phyloP scores from a whole-genome alignment of 176 grass and related monocot genomes.

The Coix lacrymajobi region DNA sequence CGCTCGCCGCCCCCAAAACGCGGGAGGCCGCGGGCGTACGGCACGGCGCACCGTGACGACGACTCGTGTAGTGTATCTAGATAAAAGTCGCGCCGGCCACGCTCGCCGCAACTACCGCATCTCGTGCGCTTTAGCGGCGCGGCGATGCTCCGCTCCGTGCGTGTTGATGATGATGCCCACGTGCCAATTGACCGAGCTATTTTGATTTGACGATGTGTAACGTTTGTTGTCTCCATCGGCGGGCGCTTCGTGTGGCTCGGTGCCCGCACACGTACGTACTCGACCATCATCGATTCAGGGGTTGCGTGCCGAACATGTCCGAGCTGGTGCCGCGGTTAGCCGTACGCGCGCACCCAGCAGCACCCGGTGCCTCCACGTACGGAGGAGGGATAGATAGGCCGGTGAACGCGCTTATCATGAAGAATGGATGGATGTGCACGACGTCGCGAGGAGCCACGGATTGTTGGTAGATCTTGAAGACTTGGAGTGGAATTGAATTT shows the following conservation, averaged over 20 bases:
- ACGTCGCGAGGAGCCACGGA: background rate
- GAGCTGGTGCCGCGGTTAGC: background rate
- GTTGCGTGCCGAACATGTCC: background rate
- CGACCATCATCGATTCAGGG: background rate
- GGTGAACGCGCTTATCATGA: background rate
- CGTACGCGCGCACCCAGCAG: background rate
- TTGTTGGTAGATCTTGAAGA: background rate
- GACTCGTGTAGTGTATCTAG: background rate
- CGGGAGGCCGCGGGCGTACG: background rate
- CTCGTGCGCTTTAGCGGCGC: background rate
- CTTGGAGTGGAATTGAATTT: background rate
- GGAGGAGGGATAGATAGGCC: background rate
- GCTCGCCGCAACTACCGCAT: background rate
- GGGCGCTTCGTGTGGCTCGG: background rate
- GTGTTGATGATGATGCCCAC: background rate
- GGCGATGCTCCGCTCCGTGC: background rate
- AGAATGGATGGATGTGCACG: background rate
- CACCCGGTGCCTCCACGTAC: background rate
- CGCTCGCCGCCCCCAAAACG: background rate
- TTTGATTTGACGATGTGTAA: background rate
- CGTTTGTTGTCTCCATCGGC: no score
- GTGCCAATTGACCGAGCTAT: slow-evolving; percentile 1
- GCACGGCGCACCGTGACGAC: slow-evolving; percentile 4
- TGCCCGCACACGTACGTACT: background rate
- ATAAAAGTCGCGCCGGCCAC: background rate